Evolutionary conservation across 768 basidiomycete species (phyloP), one percentile per base, ranked within the genome.

Genomic region (Trametes cubensis): DNA sequence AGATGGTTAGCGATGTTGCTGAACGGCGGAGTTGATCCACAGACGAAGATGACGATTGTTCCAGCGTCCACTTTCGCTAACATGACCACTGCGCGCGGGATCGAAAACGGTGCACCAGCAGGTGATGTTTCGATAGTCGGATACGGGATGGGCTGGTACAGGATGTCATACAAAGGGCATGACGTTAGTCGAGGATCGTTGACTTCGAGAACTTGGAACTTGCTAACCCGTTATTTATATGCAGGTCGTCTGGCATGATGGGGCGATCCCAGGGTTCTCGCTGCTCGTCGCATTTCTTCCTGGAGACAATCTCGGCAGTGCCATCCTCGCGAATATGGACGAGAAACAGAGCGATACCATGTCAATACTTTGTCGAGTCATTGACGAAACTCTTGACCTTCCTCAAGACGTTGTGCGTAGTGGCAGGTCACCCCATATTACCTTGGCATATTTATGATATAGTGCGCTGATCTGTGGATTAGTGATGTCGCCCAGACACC

Each of bases 61-160:
- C 76, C 79, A 0, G 30, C 38, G 1, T 59, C 68, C 10, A 69
- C 72, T 14, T 71, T 78, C 49, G 61, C 67, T 4, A 71, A 70
- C 38, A 67, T 67, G 4, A 76, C 79, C 0, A 65, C 73, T 4
- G 70, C 75, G 2, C 73, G 73, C 42, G 54, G 72, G 0, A 61
- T 81, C 39, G 6, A 55, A 14, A 50, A 52, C 26, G 60, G 61
- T 20, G 60, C 63, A 0, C 15, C 38, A 1, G 25, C 13, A 8
- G 45, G 61, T 4, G 67, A 70, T 13, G 11, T 65, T 0, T 78
- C 80, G 0, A 64, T 77, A 41, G 17, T 42, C 1, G 77, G 72
- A 13, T 82, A 81, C 62, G 79, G 78, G 1, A 66, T 79, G 67
- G 81, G 81, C 6, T 81, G 80, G 79, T 45, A 18, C 46, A 71